phyloP scores from a whole-genome alignment of 164 flowering plant genomes.

The Litsea cubeba region DNA sequence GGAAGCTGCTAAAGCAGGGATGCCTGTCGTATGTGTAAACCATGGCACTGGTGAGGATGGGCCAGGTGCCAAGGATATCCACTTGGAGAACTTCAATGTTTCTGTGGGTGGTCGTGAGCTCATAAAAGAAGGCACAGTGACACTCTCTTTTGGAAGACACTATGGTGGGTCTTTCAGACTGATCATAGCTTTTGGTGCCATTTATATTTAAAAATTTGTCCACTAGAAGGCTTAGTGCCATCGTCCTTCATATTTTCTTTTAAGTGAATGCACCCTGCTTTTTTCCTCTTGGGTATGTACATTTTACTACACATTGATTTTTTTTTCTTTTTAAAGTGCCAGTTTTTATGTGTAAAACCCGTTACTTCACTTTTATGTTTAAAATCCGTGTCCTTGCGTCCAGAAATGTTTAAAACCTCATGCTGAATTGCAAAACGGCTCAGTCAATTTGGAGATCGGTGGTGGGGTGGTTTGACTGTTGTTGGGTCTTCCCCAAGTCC shows the following conservation, averaged over 20 bases:
- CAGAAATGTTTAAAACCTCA: too few relatives aligned
- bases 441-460: too few relatives aligned
- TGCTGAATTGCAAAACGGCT: too few relatives aligned
- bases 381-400: too few relatives aligned
- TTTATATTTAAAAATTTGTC: too few relatives aligned
- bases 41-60: conserved; percentile 57
- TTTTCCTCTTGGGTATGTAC: neutral
- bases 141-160: conserved; percentile 90
- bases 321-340: too few relatives aligned
- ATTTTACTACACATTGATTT: too few relatives aligned
- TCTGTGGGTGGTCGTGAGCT: conserved; percentile 99
- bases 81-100: conserved; percentile 83
- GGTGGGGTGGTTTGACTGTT: too few relatives aligned
- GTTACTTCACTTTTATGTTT: too few relatives aligned
- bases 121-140: conserved; percentile 75
- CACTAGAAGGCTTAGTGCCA: neutral
- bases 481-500: too few relatives aligned
- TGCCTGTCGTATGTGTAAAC: conserved; percentile 84
- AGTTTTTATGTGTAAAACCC: too few relatives aligned
- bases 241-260: neutral
- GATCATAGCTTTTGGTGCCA: neutral
- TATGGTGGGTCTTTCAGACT: conserved; percentile 54
- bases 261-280: neutral
- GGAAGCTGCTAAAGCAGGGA: conserved; percentile 96
- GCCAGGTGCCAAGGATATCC: conserved; percentile 74